Evolutionary conservation across 805 yeast species (phyloP), one percentile per base, ranked within the genome.

Genomic region (Saccharomycopsis javanensis): DNA sequence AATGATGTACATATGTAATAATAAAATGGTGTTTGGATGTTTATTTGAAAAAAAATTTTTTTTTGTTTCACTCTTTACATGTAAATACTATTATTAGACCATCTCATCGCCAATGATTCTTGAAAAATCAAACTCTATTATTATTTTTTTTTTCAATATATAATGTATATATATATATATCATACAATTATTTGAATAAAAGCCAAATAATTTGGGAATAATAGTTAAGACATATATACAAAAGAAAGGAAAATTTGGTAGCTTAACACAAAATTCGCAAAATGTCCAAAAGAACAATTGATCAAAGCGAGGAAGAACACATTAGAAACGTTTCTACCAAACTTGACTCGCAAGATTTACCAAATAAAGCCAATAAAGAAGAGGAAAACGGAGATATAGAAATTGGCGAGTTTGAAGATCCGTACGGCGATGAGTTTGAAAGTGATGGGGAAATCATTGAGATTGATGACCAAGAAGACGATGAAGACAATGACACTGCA

Each of bases 401-500:
- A 18, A 80, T 84, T 80, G 96, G 92, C 28, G 96, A 86, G 63
- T 86, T 86, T 69, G 97, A 90, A 69, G 94, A 86, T 67, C 83
- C 87, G 46, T 85, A 83, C 64, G 96, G 96, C 60, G 96, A 88
- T 67, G 97, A 91, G 66, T 89, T 84, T 63, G 96, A 89, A 65
- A 87, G 92, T 73, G 96, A 88, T 64, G 96, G 88, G 56, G 96
- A 86, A 68, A 86, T 88, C 60, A 86, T 88, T 50, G 95, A 88
- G 66, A 75, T 87, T 10, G 96, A 87, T 64, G 86, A 79, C 28
- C 81, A 76, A 31, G 82, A 73, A 46, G 78, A 77, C 57, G 73
- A 71, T 18, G 77, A 67, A 16, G 75, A 69, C 4, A 71, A 69
- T n/a, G 72, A 69, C 31, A 59, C 56, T 38, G 42, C 53, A 2